phyloP scores from a whole-genome alignment of 2,329 filamentous ascomycete genomes.

The Cephalotrichum gorgonifer region DNA sequence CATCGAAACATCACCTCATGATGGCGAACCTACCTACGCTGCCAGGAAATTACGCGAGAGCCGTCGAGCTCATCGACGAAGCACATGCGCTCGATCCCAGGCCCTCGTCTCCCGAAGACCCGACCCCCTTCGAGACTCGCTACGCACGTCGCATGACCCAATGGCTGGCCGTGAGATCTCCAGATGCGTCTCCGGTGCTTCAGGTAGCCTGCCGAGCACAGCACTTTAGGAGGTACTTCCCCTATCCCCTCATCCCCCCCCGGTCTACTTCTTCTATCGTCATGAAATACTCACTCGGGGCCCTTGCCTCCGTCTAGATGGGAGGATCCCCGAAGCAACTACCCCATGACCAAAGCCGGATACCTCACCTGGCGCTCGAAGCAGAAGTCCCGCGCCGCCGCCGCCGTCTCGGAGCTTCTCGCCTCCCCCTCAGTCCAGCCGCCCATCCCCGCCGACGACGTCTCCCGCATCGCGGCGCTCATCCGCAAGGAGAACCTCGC shows the following conservation, averaged over 20 bases:
- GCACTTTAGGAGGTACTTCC: constrained; percentile 57
- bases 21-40: constrained; percentile 13
- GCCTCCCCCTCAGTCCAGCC: constrained; percentile 23
- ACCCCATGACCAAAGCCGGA: constrained; percentile 63
- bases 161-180: constrained; percentile 54
- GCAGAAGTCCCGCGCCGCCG: constrained; percentile 55
- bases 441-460: constrained; percentile 34
- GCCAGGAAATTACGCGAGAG: constrained; percentile 32
- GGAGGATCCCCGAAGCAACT: constrained; percentile 66
- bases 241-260: background rate
- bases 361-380: constrained; percentile 73
- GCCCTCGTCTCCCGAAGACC: constrained; percentile 23
- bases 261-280: background rate
- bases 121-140: constrained; percentile 65
- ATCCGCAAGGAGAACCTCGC: constrained; percentile 68
- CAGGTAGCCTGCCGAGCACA: constrained; percentile 73
- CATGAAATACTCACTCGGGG: background rate
- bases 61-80: constrained; percentile 60
- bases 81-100: constrained; percentile 35
- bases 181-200: constrained; percentile 54
- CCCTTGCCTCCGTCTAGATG: constrained; percentile 34
- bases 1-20: background rate
- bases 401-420: constrained; percentile 44
- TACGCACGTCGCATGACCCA: constrained; percentile 72
- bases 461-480: constrained; percentile 55